Base-by-base conservation (phyloP, 1,284 basidiomycete species). In the Pyrrhoderma noxium region DNA sequence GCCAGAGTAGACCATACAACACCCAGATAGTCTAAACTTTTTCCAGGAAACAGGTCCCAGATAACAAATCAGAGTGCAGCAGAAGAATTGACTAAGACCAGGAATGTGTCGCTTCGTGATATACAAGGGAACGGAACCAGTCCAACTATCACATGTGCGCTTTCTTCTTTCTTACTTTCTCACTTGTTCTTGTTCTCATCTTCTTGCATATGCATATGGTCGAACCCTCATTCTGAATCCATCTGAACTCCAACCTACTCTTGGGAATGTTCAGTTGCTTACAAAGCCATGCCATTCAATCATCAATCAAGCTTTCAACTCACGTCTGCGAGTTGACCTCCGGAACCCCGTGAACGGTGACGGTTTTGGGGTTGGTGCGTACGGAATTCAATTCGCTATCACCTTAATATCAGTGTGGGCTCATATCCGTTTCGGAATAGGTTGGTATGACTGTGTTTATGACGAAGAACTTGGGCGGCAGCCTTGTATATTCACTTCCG, bases 401-500 rank as follows among this genome's bases (percentile, higher is more conserved):
- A 5, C 27, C 5, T 31, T 5, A 5, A 5, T 31, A 5, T 36
- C 45, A 18, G 27, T 31, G 27, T 31, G 27, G 27, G 27, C 11
- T 31, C 25, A 21, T 22, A 39, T 47, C 19, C 27, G 14, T 8
- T 18, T 25, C 9, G 16, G 11, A n/a, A 18, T 56, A 85, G 89
- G 87, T 3, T 93, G 90, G 89, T 93, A 92, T 64, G 89, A 90
- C 66, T 80, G 80, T 14, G 74, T 78, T 16, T 78, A 80, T 59
- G 89, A 93, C 60, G 80, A 87, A 60, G 84, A 91, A 63, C 75
- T 92, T 27, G 88, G 89, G 42, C 79, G 75, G 56, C 82, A 91
- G 59, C 94, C 94, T 8, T 97, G 95, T 67, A 89, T 98, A 55
- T 98, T 97, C 68, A 97, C 93, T 47, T 90, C 89, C n/a, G 85